Percentiles rank a stretch among this genome's conserved stretches.
Evolutionary conservation across 345 rosid genomes (phyloP).

Genomic region (Nasturtium officinale): DNA sequence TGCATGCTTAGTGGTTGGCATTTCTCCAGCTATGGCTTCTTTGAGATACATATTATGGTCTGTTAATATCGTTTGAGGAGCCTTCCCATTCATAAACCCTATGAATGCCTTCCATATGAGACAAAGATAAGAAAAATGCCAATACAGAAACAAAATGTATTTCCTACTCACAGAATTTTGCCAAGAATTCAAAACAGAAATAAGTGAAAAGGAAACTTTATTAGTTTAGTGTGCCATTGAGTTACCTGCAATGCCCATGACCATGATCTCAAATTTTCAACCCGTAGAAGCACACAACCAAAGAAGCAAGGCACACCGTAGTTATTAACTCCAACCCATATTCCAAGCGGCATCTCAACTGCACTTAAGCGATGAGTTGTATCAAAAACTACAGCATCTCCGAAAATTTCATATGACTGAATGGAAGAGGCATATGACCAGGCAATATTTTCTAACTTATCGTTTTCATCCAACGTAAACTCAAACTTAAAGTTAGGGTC

Average conservation of each 20-base stretch:
- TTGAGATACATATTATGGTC: constrained; percentile 93
- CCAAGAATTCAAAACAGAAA: background rate
- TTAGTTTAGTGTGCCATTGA: background rate
- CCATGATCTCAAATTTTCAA: constrained; percentile 74
- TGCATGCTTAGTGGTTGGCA: constrained; percentile 85
- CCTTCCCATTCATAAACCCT: constrained; percentile 88
- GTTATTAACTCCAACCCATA: constrained; percentile 93
- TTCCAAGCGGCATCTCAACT: constrained; percentile 96
- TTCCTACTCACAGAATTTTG: background rate
- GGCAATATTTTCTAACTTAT: constrained; percentile 78
- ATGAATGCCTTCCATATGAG: constrained; percentile 60
- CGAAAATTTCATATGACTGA: constrained; percentile 83
- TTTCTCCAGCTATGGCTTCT: constrained; percentile 87
- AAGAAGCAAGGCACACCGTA: constrained; percentile 99
- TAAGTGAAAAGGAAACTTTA: background rate
- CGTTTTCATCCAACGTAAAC: constrained; percentile 63
- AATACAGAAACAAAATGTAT: constrained; percentile 2
- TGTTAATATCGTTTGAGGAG: constrained; percentile 85
- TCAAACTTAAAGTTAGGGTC: constrained; percentile 92
- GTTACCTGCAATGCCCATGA: constrained; percentile 98
- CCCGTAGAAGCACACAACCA: constrained; percentile 83
- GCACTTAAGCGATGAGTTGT: constrained; percentile 88
- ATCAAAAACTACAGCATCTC: constrained; percentile 94
- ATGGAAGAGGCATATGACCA: constrained; percentile 93
- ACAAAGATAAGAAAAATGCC: constrained; percentile 35